A percentile compares a stretch with the other conserved stretches of the same genome.
Evolutionary conservation across 495 filamentous ascomycete species (phyloP).

Genomic region (Hyaloscypha hepaticicola): DNA sequence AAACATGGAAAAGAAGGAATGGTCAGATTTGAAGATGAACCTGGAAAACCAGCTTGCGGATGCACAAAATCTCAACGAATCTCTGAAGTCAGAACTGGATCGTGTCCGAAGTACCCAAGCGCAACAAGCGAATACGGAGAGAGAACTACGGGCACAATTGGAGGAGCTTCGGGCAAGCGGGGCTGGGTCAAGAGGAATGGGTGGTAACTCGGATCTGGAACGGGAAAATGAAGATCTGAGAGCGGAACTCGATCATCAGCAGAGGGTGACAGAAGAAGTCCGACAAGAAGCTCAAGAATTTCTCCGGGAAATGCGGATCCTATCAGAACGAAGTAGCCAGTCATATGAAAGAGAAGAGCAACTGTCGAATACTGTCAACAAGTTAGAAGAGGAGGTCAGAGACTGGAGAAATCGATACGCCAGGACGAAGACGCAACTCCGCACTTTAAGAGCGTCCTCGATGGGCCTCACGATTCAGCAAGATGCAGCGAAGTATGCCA

Average conservation of each 20-base stretch:
- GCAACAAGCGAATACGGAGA: slow-evolving; percentile 59
- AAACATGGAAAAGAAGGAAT: slow-evolving; percentile 65
- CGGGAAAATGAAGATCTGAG: slow-evolving; percentile 73
- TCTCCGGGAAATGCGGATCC: slow-evolving; percentile 81
- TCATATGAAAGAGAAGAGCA: slow-evolving; percentile 79
- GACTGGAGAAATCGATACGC: slow-evolving; percentile 91
- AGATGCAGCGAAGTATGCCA: slow-evolving; percentile 60
- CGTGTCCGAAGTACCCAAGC: slow-evolving; percentile 65
- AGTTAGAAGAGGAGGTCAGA: slow-evolving; percentile 75
- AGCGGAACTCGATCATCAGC: slow-evolving; percentile 66
- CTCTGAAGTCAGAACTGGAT: slow-evolving; percentile 75
- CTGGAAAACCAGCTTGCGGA: slow-evolving; percentile 78
- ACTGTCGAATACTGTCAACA: slow-evolving; percentile 67
- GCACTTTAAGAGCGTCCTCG: slow-evolving; percentile 77
- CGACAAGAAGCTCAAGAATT: slow-evolving; percentile 80
- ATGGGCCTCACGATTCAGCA: slow-evolving; percentile 66
- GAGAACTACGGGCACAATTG: slow-evolving; percentile 62
- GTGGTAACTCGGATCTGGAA: slow-evolving; percentile 60
- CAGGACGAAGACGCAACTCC: slow-evolving; percentile 79
- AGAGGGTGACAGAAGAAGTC: slow-evolving; percentile 85
- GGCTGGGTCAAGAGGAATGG: slow-evolving; percentile 31
- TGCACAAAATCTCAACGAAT: slow-evolving; percentile 73
- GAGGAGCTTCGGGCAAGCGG: slow-evolving; percentile 47
- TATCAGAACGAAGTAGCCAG: slow-evolving; percentile 76
- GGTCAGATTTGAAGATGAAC: slow-evolving; percentile 67